A percentile compares a stretch with the other conserved stretches of the same genome.
These are phyloP conservation scores for Trypanosoma mega DNA, from an alignment of 208 protist genomes.

Conservation along the genomic window DNA sequence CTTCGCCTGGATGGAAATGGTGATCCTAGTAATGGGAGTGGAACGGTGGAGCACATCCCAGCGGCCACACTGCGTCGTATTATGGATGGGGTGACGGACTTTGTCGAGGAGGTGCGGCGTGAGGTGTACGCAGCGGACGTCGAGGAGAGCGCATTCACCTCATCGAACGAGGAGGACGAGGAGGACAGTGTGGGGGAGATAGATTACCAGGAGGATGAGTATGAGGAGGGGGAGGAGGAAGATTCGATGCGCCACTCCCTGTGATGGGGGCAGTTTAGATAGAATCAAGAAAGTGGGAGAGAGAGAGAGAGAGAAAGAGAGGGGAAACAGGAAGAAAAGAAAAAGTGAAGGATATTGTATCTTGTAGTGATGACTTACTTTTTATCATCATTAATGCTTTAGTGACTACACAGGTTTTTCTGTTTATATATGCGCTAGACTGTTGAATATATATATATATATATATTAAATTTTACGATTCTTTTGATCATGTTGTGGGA, in stretches of 20 bases:
- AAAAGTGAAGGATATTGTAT: too few species aligned
- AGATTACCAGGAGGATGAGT: neutral
- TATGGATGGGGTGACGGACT: constrained; percentile 73
- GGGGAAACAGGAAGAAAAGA: neutral
- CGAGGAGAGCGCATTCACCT: constrained; percentile 1
- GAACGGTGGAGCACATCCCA: constrained; percentile 6
- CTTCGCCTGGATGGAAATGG: constrained; percentile 13
- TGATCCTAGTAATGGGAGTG: neutral
- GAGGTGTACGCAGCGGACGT: constrained; percentile 44
- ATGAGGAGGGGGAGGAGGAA: neutral
- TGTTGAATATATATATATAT: too few species aligned
- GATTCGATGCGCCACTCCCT: too few species aligned
- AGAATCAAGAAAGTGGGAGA: neutral
- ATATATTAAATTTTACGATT: too few species aligned
- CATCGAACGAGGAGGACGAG: neutral
- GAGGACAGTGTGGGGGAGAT: neutral
- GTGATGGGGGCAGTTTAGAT: neutral
- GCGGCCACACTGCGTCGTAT: constrained; percentile 41
- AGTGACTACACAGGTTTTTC: too few species aligned
- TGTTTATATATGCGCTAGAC: too few species aligned
- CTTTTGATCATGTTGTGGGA: too few species aligned
- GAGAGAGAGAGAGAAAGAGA: neutral
- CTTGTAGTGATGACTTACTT: too few species aligned
- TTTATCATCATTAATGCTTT: neutral
- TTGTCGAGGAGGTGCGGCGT: constrained; percentile 56